These are phyloP conservation scores for Rhizophora mangle DNA, from an alignment of 345 rosid genomes.

Conservation along the genomic window DNA sequence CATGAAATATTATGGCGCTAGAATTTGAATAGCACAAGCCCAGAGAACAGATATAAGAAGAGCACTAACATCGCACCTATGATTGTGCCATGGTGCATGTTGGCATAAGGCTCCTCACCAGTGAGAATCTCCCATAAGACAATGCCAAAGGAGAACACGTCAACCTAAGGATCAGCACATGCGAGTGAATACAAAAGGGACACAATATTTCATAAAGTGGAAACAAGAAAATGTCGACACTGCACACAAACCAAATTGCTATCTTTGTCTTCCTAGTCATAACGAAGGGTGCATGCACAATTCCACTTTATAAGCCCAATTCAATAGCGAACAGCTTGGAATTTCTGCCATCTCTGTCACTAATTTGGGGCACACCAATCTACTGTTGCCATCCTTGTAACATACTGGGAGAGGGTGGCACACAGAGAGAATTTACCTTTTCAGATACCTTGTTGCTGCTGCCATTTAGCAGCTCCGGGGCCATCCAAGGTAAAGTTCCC, in stretches of 20 bases:
- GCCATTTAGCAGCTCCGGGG: constrained; percentile 77
- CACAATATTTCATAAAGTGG: constrained; percentile 5
- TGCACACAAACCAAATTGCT: neutral
- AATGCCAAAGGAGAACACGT: constrained; percentile 75
- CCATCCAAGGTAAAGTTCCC: constrained; percentile 93
- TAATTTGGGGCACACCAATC: neutral
- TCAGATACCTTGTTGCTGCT: constrained; percentile 79
- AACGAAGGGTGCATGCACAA: no score
- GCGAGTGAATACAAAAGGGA: constrained; percentile 4
- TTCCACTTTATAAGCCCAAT: no score
- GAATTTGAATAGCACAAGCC: no score
- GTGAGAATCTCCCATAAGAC: constrained; percentile 91
- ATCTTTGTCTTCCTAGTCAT: neutral
- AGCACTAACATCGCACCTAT: constrained; percentile 48
- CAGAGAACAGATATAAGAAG: neutral
- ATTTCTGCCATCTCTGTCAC: neutral
- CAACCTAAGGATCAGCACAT: constrained; percentile 46
- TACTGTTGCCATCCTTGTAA: neutral
- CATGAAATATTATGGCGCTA: no score
- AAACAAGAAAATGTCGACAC: neutral
- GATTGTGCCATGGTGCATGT: constrained; percentile 82
- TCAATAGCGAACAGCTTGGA: no score
- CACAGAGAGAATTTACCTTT: constrained; percentile 41
- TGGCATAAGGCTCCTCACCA: constrained; percentile 83
- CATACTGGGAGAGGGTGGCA: neutral